Conservation (phyloP, 1,284 basidiomycete species). For the Grifola frondosa region DNA sequence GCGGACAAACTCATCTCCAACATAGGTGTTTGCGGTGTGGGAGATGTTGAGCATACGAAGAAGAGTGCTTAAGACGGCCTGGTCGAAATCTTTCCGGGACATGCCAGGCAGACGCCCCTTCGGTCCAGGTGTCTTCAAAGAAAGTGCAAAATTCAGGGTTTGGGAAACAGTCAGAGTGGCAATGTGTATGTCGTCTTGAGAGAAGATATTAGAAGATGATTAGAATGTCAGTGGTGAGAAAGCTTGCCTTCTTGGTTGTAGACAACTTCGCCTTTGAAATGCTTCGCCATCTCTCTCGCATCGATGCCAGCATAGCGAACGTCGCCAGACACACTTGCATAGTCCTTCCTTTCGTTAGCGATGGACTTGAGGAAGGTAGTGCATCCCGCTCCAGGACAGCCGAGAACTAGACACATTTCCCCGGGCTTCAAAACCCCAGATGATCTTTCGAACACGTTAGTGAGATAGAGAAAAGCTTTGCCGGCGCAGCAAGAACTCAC, state of each 20-base stretch:
- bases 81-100: constrained; percentile 57
- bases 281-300: constrained; percentile 61
- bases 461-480: neutral
- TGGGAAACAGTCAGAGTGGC: constrained; percentile 76
- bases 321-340: constrained; percentile 58
- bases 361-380: constrained; percentile 78
- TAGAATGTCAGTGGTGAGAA: neutral
- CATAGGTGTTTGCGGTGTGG: constrained; percentile 74
- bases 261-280: constrained; percentile 81
- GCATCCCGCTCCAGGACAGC: constrained; percentile 82
- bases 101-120: constrained; percentile 71
- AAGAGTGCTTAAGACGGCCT: constrained; percentile 58
- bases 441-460: constrained; percentile 44
- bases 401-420: constrained; percentile 67
- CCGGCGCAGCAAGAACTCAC: constrained; percentile 43
- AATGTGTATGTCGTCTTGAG: constrained; percentile 71
- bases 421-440: constrained; percentile 74
- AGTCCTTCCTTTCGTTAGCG: constrained; percentile 69
- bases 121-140: constrained; percentile 65
- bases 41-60: constrained; percentile 80
- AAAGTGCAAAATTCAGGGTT: constrained; percentile 67
- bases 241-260: constrained; percentile 75
- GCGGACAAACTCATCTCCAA: constrained; percentile 83
- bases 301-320: constrained; percentile 75
- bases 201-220: neutral